These are phyloP conservation scores for Candida ortonii DNA, from an alignment of 805 yeast genomes.

Conservation along the genomic window DNA sequence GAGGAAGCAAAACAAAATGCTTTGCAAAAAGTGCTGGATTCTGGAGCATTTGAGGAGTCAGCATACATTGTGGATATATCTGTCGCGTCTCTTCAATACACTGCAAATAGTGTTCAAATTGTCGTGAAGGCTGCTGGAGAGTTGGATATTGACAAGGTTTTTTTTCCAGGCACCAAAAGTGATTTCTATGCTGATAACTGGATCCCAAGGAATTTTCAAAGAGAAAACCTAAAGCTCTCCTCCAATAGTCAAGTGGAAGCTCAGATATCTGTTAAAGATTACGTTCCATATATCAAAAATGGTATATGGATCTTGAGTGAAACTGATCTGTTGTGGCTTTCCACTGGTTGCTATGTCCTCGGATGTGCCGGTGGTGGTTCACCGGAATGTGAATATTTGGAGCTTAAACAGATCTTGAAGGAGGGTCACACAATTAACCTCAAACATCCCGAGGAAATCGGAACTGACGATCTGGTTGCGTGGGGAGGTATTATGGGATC, in stretches of 20 bases:
- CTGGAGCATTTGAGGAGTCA: constrained; percentile 27
- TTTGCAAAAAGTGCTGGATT: constrained; percentile 13
- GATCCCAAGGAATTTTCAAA: constrained; percentile 2
- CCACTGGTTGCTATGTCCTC: constrained; percentile 41
- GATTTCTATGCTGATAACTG: neutral
- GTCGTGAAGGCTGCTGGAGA: constrained; percentile 42
- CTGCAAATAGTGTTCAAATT: constrained; percentile 32
- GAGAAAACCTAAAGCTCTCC: constrained; percentile 3
- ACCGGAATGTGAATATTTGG: constrained; percentile 40
- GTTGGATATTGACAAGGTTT: constrained; percentile 34
- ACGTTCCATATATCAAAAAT: constrained; percentile 26
- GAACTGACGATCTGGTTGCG: constrained; percentile 27
- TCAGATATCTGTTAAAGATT: constrained; percentile 27
- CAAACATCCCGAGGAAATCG: constrained; percentile 31
- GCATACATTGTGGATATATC: constrained; percentile 24
- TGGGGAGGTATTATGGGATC: constrained; percentile 42
- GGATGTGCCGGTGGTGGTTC: constrained; percentile 55
- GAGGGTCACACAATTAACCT: constrained; percentile 35
- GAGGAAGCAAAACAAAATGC: constrained; percentile 19
- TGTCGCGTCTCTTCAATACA: constrained; percentile 32
- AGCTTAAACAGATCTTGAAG: constrained; percentile 30
- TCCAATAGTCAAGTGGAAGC: constrained; percentile 10
- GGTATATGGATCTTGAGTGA: constrained; percentile 39
- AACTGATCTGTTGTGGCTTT: constrained; percentile 40
- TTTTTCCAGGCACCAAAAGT: neutral